Percentiles rank a stretch among this genome's conserved stretches.
phyloP scores from a whole-genome alignment of 129 eudicot genomes.

The Lactuca saligna region DNA sequence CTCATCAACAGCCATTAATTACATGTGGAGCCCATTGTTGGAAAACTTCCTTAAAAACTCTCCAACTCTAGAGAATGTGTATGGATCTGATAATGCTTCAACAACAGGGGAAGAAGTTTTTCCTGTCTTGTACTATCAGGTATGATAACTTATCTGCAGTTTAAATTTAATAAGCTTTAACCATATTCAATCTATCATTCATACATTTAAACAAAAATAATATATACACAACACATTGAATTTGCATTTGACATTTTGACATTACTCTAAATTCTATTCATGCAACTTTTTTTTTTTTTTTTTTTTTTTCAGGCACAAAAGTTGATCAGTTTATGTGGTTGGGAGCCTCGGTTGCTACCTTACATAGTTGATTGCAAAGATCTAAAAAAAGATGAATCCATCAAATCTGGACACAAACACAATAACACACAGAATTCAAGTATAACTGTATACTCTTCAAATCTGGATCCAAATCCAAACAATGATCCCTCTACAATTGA shows the following conservation, averaged over 20 bases:
- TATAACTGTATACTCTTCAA: slow-evolving; percentile 38
- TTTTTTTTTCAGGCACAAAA: slow-evolving; percentile 72
- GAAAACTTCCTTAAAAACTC: slow-evolving; percentile 57
- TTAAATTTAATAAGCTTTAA: no score
- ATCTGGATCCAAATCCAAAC: slow-evolving; percentile 26
- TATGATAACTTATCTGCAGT: slow-evolving; percentile 11
- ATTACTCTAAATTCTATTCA: slow-evolving; percentile 10
- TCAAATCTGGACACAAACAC: neutral
- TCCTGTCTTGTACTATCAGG: slow-evolving; percentile 69
- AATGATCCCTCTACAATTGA: slow-evolving; percentile 31
- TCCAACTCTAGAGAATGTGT: slow-evolving; percentile 44
- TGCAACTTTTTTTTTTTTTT: no score
- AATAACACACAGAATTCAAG: slow-evolving; percentile 16
- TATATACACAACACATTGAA: no score
- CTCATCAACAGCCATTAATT: slow-evolving; percentile 46
- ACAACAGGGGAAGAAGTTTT: slow-evolving; percentile 27
- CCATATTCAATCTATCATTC: no score
- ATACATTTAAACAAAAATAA: no score
- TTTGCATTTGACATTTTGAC: neutral
- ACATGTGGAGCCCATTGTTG: slow-evolving; percentile 65
- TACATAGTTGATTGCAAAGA: slow-evolving; percentile 73
- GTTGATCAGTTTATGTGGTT: slow-evolving; percentile 86
- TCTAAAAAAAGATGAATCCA: slow-evolving; percentile 25
- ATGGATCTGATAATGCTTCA: neutral
- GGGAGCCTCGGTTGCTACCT: slow-evolving; percentile 85